Percentiles rank a stretch among this genome's conserved stretches.
phyloP scores from a whole-genome alignment of 2,329 filamentous ascomycete genomes.

The Aspergillus fumigatiaffinis region DNA sequence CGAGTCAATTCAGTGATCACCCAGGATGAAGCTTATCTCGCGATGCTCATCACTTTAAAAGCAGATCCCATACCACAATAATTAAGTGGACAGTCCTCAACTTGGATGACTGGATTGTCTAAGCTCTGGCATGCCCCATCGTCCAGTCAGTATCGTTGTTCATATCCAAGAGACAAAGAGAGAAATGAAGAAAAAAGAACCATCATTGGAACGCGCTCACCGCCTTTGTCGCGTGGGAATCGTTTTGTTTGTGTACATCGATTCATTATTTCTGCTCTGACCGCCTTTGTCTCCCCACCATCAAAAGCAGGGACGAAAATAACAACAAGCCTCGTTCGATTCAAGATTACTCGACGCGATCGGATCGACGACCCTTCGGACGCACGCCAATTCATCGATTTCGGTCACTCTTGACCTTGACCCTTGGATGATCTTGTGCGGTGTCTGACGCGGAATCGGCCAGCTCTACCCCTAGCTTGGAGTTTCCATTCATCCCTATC shows the following conservation, averaged over 20 bases:
- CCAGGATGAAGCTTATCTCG: not conserved
- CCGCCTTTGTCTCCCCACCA: conserved; percentile 41
- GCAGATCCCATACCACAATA: not conserved
- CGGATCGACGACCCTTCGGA: not conserved
- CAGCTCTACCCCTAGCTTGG: not conserved
- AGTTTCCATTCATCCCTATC: not conserved
- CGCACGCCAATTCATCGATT: not conserved
- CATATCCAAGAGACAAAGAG: not conserved
- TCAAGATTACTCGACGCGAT: conserved; percentile 48
- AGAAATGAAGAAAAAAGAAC: not conserved
- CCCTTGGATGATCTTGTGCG: not conserved
- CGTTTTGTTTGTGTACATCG: conserved; percentile 37
- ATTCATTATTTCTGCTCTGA: conserved; percentile 21
- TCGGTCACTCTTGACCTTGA: not conserved
- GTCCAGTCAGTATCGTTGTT: not conserved
- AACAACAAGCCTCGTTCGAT: conserved; percentile 37
- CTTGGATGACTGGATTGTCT: not conserved
- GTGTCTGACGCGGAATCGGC: not conserved
- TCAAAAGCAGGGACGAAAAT: conserved; percentile 34
- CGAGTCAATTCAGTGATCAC: not conserved
- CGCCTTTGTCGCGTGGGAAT: conserved; percentile 30
- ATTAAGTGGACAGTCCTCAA: not conserved
- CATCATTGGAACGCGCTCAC: conserved; percentile 21
- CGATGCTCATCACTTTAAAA: not conserved
- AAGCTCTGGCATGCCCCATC: not conserved